Evolutionary conservation across 495 filamentous ascomycete species (phyloP).

Genomic region (Trichoderma orchidacearum): DNA sequence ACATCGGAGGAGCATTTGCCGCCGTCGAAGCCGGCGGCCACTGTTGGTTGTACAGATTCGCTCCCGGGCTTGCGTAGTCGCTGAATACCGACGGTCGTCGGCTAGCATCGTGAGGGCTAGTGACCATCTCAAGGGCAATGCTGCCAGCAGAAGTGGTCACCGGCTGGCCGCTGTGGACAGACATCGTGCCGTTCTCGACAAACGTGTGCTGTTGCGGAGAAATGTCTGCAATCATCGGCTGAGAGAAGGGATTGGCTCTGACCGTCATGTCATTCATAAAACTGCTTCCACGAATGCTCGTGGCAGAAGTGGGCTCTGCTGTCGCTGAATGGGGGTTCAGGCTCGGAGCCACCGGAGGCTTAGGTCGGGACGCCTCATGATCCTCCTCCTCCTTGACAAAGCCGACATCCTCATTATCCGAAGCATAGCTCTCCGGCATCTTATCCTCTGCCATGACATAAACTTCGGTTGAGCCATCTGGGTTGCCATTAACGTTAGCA

Average conservation of each 20-base stretch:
- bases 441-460: conserved; percentile 24
- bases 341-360: conserved; percentile 9
- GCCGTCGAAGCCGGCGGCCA: conserved; percentile 7
- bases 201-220: conserved; percentile 16
- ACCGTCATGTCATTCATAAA: conserved; percentile 19
- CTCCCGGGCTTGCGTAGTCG: conserved; percentile 17
- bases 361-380: conserved; percentile 12
- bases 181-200: conserved; percentile 15
- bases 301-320: conserved; percentile 14
- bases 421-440: conserved; percentile 12
- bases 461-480: conserved; percentile 24
- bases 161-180: conserved; percentile 7
- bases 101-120: conserved; percentile 17
- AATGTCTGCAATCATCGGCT: conserved; percentile 15
- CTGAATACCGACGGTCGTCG: conserved; percentile 22
- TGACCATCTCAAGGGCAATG: conserved; percentile 14
- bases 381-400: conserved; percentile 14
- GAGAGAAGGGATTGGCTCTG: conserved; percentile 11
- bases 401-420: conserved; percentile 17
- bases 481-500: neutral
- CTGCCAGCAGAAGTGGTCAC: neutral
- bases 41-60: conserved; percentile 14
- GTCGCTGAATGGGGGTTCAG: conserved; percentile 15
- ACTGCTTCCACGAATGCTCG: conserved; percentile 12
- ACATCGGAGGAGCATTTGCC: neutral